Base-by-base conservation (phyloP, 2,329 filamentous ascomycete species). In the Aplosporella prunicola region DNA sequence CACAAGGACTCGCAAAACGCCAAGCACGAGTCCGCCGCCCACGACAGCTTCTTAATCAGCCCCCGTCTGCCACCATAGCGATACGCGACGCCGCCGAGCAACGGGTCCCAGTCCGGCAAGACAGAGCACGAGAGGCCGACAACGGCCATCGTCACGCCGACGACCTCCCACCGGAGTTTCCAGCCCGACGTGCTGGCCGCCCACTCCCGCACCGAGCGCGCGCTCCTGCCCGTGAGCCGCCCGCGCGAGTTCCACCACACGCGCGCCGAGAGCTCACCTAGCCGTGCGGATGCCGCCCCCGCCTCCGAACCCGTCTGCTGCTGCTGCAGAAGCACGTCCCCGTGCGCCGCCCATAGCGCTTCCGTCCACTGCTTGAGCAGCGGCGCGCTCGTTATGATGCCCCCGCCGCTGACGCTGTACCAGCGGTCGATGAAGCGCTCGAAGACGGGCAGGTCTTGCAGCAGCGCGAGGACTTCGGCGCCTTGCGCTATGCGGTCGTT, bases 131-230 rank as follows among this genome's bases (percentile, higher is more conserved):
- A 5, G 11, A 63, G 43, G 1, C 57, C 60, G 1, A 63, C 56
- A 23, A 61, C 39, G 1, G 55, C 55, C 4, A 62, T 47, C 2
- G 65, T 49, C 6, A 61, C 51, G 1, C 63, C 64, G 3, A 67
- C 53, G 15, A 64, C 53, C 40, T 67, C 64, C 64, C 64, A 67
- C 43, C 63, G 48, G 5, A 66, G 42, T 30, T 56, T 50, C 7
- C 54, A 50, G 1, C 63, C 64, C 11, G 62, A 63, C 2, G 55
- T 56, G 5, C 50, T 51, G 11, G 49, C 43, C 14, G 55, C 58
- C 48, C 62, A 67, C 9, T 63, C 56, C 9, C 45, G 47, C 10
- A 61, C 50, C 5, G 56, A 56, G 28, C 60, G 65, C 10, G 56
- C 45, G 9, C 56, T 53, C 32, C 58, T 51, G 1, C 63, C 43